Base-by-base conservation (phyloP, 148 eudicot species). In the Limonium bicolor region DNA sequence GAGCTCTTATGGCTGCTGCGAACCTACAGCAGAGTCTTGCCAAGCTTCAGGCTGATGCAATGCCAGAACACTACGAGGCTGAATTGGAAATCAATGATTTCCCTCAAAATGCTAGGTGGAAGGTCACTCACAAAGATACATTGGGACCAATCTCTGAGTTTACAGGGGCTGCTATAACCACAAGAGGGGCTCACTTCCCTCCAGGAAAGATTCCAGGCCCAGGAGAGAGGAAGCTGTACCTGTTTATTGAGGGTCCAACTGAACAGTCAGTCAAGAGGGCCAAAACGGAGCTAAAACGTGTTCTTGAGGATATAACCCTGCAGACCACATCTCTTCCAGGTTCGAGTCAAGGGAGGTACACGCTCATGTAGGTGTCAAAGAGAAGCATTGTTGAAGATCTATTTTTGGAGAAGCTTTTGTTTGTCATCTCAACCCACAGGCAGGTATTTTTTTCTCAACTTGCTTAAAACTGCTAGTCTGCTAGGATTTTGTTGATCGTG, bases 81-180 rank as follows among this genome's bases (percentile, higher is more conserved):
- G 93, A 82, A 41, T 60, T 82, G 48, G 94, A 82, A 60, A 82
- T 82, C 48, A 82, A 82, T 47, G 94, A 82, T 53, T 82, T 82
- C 50, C 94, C 94, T 14, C 94, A 82, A 61, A 78, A 78, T 51
- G 94, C 94, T 55, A 74, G 93, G 7, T 82, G 94, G 94, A 82
- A 75, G 74, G 94, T 82, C 20, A 82, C 94, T 5, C 86, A 82
- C 56, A 82, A 82, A 62, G 94, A 82, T 53, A 82, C 94, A 7
- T 46, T 82, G 55, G 82, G 86, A 27, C 94, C 86, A 0, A 78
- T 82, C 7, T 78, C 86, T 40, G 94, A 82, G 15, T 82, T 77
- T 74, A 74, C 82, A 44, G 94, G 94, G 24, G 94, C 82, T 39
- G 86, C 94, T 32, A 82, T 82, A 35, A 82, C 94, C 1, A 82